Evolutionary conservation across 2,329 filamentous ascomycete species (phyloP), one percentile per base, ranked within the genome.

Genomic region (Penicillium sp.): DNA sequence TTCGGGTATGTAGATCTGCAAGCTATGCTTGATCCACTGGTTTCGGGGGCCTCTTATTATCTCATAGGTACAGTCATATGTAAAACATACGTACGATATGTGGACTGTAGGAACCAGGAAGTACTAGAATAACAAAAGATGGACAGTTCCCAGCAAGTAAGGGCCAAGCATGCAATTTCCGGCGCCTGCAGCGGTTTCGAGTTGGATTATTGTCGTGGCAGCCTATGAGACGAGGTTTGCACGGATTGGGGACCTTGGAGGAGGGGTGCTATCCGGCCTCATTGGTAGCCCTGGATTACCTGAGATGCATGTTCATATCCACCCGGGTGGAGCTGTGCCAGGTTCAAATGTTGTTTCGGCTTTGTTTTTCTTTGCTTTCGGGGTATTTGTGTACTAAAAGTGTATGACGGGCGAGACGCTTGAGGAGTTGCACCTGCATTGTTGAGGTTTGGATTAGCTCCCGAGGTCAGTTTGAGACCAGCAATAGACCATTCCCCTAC

Each of bases 161-260:
- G 22, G 16, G 49, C 35, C 46, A 53, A 45, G 49, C 55, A 20
- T 39, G 16, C 57, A 34, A 56, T 64, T 64, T 61, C 46, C 44
- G 50, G 63, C 63, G 63, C 63, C 53, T 61, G 52, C 38, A 59
- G 63, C 61, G 63, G 63, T 45, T 59, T 53, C 55, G 40, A 49
- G 24, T 40, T 39, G 39, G 42, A 53, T 44, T 56, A 29, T 46
- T 29, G 39, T 53, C 24, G 35, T 50, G 50, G 43, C 49, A 56
- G 60, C 61, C 63, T 64, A 63, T 64, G 48, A 59, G 53, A 31
- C 57, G 50, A 38, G 50, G 45, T 58, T 60, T 56, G 58, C 29
- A 47, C 49, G 38, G 39, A 42, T 57, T 61, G 63, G 40, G 62
- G 61, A 65, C 63, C 61, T 63, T 64, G 60, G 56, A 60, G 61